Percentiles rank a stretch among this genome's conserved stretches.
These are phyloP conservation scores for Falciphora oryzae DNA, from an alignment of 2,329 filamentous ascomycete species.

Conservation along the genomic window DNA sequence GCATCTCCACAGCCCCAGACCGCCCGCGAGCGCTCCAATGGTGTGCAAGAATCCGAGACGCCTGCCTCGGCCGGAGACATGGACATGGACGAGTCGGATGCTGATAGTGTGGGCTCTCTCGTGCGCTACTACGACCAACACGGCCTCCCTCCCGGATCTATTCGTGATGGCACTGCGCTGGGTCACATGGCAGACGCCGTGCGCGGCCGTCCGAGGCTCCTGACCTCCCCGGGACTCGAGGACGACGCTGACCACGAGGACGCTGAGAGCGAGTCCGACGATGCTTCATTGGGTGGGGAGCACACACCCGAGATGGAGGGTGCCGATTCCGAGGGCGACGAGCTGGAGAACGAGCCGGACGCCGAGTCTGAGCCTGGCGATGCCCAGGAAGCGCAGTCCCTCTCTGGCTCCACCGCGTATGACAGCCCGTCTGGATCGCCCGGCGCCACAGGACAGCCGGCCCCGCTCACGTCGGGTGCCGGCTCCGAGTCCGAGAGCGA, in stretches of 20 bases:
- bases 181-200: conserved; percentile 28
- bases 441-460: neutral
- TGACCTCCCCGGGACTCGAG: too few species aligned
- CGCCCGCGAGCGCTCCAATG: conserved; percentile 20
- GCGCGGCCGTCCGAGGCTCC: neutral
- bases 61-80: neutral
- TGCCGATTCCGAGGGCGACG: too few species aligned
- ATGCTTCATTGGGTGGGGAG: neutral
- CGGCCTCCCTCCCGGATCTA: conserved; percentile 34
- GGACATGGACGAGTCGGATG: conserved; percentile 21
- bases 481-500: conserved; percentile 14
- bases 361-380: neutral
- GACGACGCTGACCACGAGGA: too few species aligned
- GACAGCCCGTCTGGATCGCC: neutral
- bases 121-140: conserved; percentile 29
- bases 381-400: conserved; percentile 18
- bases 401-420: conserved; percentile 12
- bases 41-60: too few species aligned
- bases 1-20: conserved; percentile 19
- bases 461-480: neutral
- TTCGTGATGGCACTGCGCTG: conserved; percentile 30
- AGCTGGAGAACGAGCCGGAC: neutral
- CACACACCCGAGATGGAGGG: neutral
- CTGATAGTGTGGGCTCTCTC: conserved; percentile 19
- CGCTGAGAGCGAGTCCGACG: neutral